These are phyloP conservation scores for Haematococcus lacustris DNA, from an alignment of 139 green algal species.

Conservation along the genomic window DNA sequence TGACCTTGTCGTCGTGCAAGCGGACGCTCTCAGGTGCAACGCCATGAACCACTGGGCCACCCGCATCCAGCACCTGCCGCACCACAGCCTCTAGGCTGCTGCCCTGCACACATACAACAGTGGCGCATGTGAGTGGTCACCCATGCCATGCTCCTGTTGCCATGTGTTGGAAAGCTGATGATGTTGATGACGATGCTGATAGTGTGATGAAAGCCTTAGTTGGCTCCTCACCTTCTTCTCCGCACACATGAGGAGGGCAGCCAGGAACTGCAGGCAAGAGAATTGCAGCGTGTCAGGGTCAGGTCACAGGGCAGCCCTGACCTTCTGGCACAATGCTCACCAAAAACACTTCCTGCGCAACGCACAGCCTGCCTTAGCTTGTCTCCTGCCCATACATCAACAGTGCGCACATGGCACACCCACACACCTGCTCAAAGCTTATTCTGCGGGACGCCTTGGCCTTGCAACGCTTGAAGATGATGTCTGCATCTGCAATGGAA, in stretches of 20 bases:
- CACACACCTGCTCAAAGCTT: slow-evolving; percentile 30
- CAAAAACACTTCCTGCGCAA: no score
- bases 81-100: slow-evolving; percentile 16
- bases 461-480: slow-evolving; percentile 35
- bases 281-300: not conserved
- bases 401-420: no score
- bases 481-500: slow-evolving; percentile 23
- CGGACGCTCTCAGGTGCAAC: slow-evolving; percentile 34
- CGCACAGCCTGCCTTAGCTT: no score
- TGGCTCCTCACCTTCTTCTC: slow-evolving; percentile 41
- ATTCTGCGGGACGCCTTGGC: slow-evolving; percentile 42
- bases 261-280: slow-evolving; percentile 32
- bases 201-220: no score
- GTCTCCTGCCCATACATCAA: no score
- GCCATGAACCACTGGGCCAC: slow-evolving; percentile 22
- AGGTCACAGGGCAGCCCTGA: no score
- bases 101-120: slow-evolving; percentile 1
- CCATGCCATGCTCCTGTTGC: no score
- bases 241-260: slow-evolving; percentile 37
- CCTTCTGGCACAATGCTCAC: no score
- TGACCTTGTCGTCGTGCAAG: slow-evolving; percentile 42
- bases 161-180: no score
- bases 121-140: no score
- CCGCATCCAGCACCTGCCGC: slow-evolving; percentile 13
- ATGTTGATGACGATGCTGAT: no score